Percentiles rank a stretch among this genome's conserved stretches.
Evolutionary conservation across 2,329 filamentous ascomycete genomes (phyloP).

Genomic region (Trichocomaceae sp.): DNA sequence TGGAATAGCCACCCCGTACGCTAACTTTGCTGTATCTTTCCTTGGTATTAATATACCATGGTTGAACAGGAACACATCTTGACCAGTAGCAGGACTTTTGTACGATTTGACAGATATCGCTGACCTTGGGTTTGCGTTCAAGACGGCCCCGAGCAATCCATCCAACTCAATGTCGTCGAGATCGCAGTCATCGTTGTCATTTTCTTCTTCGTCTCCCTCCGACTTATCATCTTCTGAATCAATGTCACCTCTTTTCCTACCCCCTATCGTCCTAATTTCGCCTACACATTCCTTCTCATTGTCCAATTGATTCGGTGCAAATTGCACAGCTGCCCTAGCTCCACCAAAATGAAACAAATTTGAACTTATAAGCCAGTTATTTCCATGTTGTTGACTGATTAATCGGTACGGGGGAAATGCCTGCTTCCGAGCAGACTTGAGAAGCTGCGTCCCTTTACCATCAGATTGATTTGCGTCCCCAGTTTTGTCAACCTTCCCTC

Average conservation of each 20-base stretch:
- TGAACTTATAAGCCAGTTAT: not conserved
- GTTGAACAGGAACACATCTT: slow-evolving; percentile 1
- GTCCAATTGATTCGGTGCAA: not conserved
- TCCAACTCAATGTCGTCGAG: not conserved
- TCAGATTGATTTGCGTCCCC: not conserved
- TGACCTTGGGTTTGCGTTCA: not conserved
- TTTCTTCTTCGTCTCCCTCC: not conserved
- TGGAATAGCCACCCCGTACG: not conserved
- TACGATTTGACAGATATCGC: not conserved
- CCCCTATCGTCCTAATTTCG: not conserved
- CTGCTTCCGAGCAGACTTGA: not conserved
- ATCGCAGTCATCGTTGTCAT: not conserved
- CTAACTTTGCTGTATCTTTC: not conserved
- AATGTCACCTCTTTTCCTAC: not conserved
- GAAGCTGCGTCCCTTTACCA: not conserved
- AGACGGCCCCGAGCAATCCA: not conserved
- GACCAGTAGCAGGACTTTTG: not conserved
- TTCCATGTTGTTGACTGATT: not conserved
- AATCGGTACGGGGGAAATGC: not conserved
- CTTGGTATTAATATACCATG: not conserved
- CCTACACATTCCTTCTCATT: not conserved
- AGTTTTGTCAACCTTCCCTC: not conserved
- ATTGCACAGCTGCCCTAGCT: not conserved
- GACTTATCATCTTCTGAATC: not conserved
- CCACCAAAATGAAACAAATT: not conserved